Evolutionary conservation across 2,329 filamentous ascomycete species (phyloP), one percentile per base, ranked within the genome.

Genomic region (Bipolaris bicolor): DNA sequence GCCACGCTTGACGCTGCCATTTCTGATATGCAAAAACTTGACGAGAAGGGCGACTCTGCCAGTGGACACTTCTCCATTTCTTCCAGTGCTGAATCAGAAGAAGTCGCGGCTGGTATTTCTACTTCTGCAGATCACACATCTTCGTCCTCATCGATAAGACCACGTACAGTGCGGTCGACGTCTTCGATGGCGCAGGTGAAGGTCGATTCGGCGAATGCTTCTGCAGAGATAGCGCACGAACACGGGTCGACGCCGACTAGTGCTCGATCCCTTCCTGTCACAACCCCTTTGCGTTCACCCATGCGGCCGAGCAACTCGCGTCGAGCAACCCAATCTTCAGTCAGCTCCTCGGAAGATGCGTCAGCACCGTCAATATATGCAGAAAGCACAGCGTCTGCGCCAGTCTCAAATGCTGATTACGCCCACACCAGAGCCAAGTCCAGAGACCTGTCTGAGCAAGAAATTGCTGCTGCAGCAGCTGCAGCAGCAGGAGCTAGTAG

Each of bases 101-200:
- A 63, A 13, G 34, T 66, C 1, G 53, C 60, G 7, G 49, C 65
- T 10, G 70, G 63, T 5, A 55, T 66, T 4, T 70, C 71, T 16
- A 67, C 72, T 3, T 66, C 65, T 7, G 60, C 65, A 18, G 71
- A 74, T 22, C 57, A 60, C 49, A 65, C 52, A 22, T 62, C 62
- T 31, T 48, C 62, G 4, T 46, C 53, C 10, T 45, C 61, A 3
- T 53, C 53, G 13, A 39, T 57, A 34, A 73, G 81, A 34, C 84
- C 87, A 29, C 84, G 82, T 64, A 79, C 81, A 1, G 80, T 89
- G 58, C 81, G 87, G 44, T 85, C 88, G 2, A 81, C 82, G 36
- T 88, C 88, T 0, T 88, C 24, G 83, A 88, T 1, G 83, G 86
- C 52, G 88, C 90, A 1, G 79, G 84, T 93, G 6, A 86, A 85